A percentile compares a stretch with the other conserved stretches of the same genome.
Conservation (phyloP, 73 alveolate species). For the Paramecium pentaurelia region DNA sequence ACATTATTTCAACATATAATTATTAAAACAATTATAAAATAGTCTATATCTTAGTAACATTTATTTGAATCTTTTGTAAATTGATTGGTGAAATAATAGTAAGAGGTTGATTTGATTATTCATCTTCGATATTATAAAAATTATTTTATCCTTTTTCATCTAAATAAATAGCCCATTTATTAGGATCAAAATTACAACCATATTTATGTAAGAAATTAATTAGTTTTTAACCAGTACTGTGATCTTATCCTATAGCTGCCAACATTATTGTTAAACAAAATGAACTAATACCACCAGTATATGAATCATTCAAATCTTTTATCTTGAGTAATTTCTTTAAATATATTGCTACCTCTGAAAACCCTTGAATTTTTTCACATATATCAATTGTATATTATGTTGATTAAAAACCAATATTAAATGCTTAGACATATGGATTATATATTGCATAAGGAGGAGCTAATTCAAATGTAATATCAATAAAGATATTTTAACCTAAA, state of each 20-base stretch:
- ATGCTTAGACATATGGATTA: neutral
- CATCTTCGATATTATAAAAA: neutral
- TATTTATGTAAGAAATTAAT: conserved; percentile 7
- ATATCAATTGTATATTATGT: neutral
- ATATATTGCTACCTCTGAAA: neutral
- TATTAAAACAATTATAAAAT: neutral
- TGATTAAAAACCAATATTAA: conserved; percentile 8
- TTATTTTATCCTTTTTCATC: neutral
- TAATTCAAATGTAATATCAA: conserved; percentile 31
- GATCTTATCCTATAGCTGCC: conserved; percentile 20
- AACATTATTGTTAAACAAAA: conserved; percentile 17
- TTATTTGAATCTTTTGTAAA: neutral
- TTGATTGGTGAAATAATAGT: conserved; percentile 14
- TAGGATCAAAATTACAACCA: conserved; percentile 38
- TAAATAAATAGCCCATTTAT: conserved; percentile 25
- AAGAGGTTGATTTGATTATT: neutral
- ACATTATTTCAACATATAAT: neutral
- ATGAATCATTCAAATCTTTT: conserved; percentile 20
- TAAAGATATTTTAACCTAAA: neutral
- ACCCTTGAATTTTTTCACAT: neutral
- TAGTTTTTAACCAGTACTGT: neutral
- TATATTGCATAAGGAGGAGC: neutral
- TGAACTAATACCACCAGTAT: conserved; percentile 51
- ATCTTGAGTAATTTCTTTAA: neutral
- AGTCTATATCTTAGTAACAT: neutral